Evolutionary conservation across 2,329 filamentous ascomycete genomes (phyloP).

Genomic region (Metarhizium robertsii): DNA sequence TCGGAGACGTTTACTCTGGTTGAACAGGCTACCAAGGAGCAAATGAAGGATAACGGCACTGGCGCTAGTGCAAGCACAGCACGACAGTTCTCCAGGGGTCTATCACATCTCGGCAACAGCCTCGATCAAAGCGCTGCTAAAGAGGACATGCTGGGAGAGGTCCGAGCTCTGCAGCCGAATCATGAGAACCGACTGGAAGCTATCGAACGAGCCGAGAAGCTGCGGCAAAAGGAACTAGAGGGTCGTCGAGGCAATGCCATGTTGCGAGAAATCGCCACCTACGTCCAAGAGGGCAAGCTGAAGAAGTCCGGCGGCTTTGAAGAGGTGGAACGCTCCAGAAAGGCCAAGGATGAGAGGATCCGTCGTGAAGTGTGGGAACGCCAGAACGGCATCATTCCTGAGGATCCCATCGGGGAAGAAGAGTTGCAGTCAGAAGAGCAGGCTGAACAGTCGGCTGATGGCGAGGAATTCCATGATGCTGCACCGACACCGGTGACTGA

Average conservation of each 20-base stretch:
- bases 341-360: slow-evolving; percentile 78
- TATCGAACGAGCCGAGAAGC: slow-evolving; percentile 92
- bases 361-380: slow-evolving; percentile 69
- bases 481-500: slow-evolving; percentile 1
- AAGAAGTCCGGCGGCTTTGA: slow-evolving; percentile 96
- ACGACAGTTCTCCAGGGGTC: slow-evolving; percentile 45
- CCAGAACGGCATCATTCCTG: slow-evolving; percentile 46
- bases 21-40: slow-evolving; percentile 96
- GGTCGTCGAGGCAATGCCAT: slow-evolving; percentile 65
- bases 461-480: slow-evolving; percentile 9
- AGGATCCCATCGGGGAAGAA: slow-evolving; percentile 32
- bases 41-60: slow-evolving; percentile 66
- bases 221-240: slow-evolving; percentile 80
- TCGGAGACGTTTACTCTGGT: slow-evolving; percentile 89
- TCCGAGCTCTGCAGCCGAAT: slow-evolving; percentile 86
- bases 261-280: slow-evolving; percentile 73
- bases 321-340: slow-evolving; percentile 78
- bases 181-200: slow-evolving; percentile 89
- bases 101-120: slow-evolving; percentile 42
- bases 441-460: slow-evolving; percentile 9
- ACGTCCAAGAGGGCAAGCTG: slow-evolving; percentile 82
- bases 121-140: slow-evolving; percentile 73
- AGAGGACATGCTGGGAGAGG: slow-evolving; percentile 84
- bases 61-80: slow-evolving; percentile 40
- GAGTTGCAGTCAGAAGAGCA: slow-evolving; percentile 14